A percentile compares a stretch with the other conserved stretches of the same genome.
Evolutionary conservation across 257 asterid genomes (phyloP).

Genomic region (Forsythia viridissima): DNA sequence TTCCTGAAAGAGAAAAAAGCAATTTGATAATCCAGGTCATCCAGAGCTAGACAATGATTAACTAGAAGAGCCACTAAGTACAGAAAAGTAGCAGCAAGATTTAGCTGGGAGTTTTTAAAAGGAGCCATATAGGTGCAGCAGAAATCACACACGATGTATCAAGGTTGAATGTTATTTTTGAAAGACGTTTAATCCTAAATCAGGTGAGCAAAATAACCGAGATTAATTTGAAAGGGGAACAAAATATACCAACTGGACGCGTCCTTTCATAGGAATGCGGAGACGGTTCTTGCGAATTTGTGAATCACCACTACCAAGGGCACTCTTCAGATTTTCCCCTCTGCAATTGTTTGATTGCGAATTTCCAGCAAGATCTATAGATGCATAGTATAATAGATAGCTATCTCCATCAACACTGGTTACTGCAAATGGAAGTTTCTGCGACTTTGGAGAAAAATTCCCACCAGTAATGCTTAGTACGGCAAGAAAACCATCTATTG

Average conservation of each 20-base stretch:
- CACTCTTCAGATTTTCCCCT: constrained; percentile 36
- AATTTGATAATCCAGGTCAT: constrained; percentile 4
- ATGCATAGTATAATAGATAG: constrained; percentile 65
- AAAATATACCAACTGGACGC: constrained; percentile 67
- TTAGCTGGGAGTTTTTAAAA: neutral
- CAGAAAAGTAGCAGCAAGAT: neutral
- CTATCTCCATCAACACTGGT: constrained; percentile 75
- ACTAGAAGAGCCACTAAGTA: neutral
- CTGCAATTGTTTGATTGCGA: constrained; percentile 41
- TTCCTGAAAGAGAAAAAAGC: neutral
- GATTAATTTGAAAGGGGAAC: constrained; percentile 7
- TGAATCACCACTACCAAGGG: constrained; percentile 34
- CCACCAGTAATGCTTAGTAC: constrained; percentile 71
- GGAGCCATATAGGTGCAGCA: neutral
- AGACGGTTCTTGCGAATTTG: constrained; percentile 47
- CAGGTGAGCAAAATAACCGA: constrained; percentile 16
- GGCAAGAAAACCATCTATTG: constrained; percentile 82
- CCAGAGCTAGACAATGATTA: neutral
- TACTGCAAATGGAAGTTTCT: constrained; percentile 79
- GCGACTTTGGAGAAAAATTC: constrained; percentile 65
- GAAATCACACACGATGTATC: neutral
- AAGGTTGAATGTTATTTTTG: neutral
- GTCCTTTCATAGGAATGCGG: constrained; percentile 79
- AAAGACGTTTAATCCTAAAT: neutral
- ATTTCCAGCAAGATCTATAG: constrained; percentile 57